Evolutionary conservation across 768 basidiomycete genomes (phyloP).

Genomic region (Pisolithus microcarpus): DNA sequence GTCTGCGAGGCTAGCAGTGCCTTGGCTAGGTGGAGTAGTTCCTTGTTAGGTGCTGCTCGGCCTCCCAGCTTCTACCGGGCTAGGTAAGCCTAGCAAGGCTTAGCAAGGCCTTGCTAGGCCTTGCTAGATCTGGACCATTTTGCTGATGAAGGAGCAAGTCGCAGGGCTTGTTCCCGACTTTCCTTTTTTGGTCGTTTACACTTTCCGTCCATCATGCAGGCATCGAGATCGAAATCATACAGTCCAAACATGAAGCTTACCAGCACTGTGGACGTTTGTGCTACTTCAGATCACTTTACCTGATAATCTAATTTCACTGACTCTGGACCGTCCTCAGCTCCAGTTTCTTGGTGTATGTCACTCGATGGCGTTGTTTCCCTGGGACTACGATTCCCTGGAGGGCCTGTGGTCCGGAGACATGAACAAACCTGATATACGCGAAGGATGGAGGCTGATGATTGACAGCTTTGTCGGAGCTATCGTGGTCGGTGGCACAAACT

Average conservation of each 20-base stretch:
- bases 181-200: not conserved
- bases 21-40: too few species aligned
- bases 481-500: conserved; percentile 37
- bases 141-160: not conserved
- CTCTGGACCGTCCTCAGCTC: conserved; percentile 11
- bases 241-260: conserved; percentile 34
- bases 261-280: conserved; percentile 40
- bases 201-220: not conserved
- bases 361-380: conserved; percentile 43
- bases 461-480: conserved; percentile 45
- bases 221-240: not conserved
- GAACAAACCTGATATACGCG: conserved; percentile 23
- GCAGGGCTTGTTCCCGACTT: not conserved
- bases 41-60: too few species aligned
- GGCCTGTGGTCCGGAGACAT: conserved; percentile 31
- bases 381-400: conserved; percentile 30
- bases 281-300: not conserved
- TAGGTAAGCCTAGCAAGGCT: too few species aligned
- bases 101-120: too few species aligned
- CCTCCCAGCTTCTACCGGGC: too few species aligned
- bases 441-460: conserved; percentile 41
- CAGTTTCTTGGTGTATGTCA: conserved; percentile 29
- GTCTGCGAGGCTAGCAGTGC: too few species aligned
- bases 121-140: too few species aligned
- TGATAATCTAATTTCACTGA: conserved; percentile 8